Evolutionary conservation across 1,284 basidiomycete species (phyloP).

Genomic region (Xerocomus amazonicus): DNA sequence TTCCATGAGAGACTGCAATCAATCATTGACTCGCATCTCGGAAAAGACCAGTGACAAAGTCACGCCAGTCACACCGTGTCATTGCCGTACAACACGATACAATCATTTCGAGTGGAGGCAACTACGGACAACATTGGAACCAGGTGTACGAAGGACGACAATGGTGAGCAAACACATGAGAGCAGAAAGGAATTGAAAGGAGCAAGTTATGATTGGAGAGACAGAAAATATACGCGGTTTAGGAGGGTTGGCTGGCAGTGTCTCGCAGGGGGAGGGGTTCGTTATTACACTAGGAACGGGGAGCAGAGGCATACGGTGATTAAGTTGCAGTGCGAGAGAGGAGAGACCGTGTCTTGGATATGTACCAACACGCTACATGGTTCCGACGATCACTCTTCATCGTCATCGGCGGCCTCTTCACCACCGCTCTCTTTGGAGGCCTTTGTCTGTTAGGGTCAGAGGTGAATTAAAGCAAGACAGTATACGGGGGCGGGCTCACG

Average conservation of each 20-base stretch:
- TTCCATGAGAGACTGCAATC: constrained; percentile 22
- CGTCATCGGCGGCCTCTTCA: constrained; percentile 59
- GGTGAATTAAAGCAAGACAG: background rate
- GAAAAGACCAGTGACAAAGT: constrained; percentile 12
- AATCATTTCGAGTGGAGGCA: constrained; percentile 31
- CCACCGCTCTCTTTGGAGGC: constrained; percentile 54
- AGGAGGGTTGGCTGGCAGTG: constrained; percentile 24
- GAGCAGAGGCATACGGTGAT: constrained; percentile 11
- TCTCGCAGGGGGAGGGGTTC: constrained; percentile 25
- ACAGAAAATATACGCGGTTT: constrained; percentile 6
- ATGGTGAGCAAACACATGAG: constrained; percentile 23
- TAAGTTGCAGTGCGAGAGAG: constrained; percentile 14
- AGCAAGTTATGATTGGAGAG: constrained; percentile 22
- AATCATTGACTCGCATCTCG: no score
- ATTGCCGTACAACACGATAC: constrained; percentile 28
- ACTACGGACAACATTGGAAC: constrained; percentile 31
- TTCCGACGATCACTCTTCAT: constrained; percentile 39
- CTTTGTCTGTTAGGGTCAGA: constrained; percentile 13
- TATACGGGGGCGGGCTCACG: constrained; percentile 36
- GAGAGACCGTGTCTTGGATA: constrained; percentile 15
- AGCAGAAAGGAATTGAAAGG: constrained; percentile 18
- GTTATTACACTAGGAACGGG: constrained; percentile 24
- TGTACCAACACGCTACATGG: constrained; percentile 7
- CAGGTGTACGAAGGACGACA: constrained; percentile 15
- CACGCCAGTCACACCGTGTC: constrained; percentile 5